Base-by-base conservation (phyloP, 257 asterid genomes). In the Solanum peruvianum region DNA sequence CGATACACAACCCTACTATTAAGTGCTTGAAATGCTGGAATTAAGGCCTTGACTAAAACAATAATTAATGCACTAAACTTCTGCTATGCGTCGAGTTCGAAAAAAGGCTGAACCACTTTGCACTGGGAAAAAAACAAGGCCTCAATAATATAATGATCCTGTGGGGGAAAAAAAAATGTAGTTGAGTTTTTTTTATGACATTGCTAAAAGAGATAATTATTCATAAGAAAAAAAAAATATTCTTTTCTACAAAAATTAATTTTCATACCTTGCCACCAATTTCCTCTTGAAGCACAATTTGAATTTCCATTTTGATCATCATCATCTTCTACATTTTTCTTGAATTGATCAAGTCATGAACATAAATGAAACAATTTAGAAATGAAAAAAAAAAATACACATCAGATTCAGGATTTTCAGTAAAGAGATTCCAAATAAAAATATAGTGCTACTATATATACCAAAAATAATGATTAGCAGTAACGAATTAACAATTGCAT, bases 221-320 rank as follows among this genome's bases (percentile, higher is more conserved):
- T 39, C 78, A 71, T 71, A 71, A 39, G 60, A 52, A 11, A 71
- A 18, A 18, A 71, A 18, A 9, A 4, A 72, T 4, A 72, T 42
- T 77, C 41, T 58, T 83, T 23, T 47, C 21, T 52, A 66, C 3
- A 44, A 67, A 15, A 70, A 3, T 12, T 52, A 20, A 4, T 2
- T 42, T 33, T 33, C 88, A 64, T 92, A 93, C 97, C 98, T 90
- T 93, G 91, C 98, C 98, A 95, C 98, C 98, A 96, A 82, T 96
- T 93, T 89, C 99, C 98, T 91, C 98, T 91, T 4, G 98, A 92
- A 77, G 96, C 98, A 84, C 91, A 80, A 33, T 88, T 91, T 33
- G 93, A 85, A 85, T 91, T 89, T 39, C 92, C 97, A 85, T 91
- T 91, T n/a, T 86, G 90, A 70, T 92, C 94, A 87, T 75, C 92